Conservation (phyloP, 2,329 filamentous ascomycete genomes). For the Claviceps quebecensis region DNA sequence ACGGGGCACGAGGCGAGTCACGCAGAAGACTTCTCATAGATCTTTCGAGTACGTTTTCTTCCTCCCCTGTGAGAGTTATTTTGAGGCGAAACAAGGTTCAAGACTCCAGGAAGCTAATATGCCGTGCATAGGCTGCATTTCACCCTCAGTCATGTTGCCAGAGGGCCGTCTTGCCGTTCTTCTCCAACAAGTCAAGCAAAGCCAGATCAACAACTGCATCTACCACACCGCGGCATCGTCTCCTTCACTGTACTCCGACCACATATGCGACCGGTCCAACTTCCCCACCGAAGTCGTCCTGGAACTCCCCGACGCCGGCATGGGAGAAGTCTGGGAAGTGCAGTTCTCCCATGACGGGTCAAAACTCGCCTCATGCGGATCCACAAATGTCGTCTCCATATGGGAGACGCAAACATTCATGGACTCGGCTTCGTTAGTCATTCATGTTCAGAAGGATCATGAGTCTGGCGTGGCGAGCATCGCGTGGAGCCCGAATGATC, state of each 20-base stretch:
- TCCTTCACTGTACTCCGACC: constrained; percentile 80
- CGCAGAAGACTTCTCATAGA: constrained; percentile 63
- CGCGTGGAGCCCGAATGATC: constrained; percentile 85
- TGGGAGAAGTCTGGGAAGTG: constrained; percentile 81
- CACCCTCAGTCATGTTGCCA: constrained; percentile 91
- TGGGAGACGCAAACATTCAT: constrained; percentile 65
- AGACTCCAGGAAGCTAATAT: not conserved
- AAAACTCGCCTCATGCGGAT: constrained; percentile 69
- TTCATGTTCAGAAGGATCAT: constrained; percentile 35
- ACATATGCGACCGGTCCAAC: constrained; percentile 62
- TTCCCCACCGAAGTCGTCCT: constrained; percentile 63
- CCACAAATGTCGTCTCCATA: constrained; percentile 60
- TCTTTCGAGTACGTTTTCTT: constrained; percentile 54
- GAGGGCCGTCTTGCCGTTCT: constrained; percentile 75
- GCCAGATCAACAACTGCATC: constrained; percentile 68
- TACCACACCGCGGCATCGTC: constrained; percentile 73
- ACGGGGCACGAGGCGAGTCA: constrained; percentile 63
- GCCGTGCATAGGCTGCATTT: constrained; percentile 57
- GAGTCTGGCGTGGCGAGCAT: constrained; percentile 61
- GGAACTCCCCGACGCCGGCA: constrained; percentile 54
- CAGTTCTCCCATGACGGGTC: constrained; percentile 80
- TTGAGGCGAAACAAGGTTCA: not conserved
- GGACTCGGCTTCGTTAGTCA: constrained; percentile 43
- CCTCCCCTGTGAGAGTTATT: no score
- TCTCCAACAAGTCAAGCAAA: constrained; percentile 69